These are phyloP conservation scores for Yueomyces sp. DNA, from an alignment of 805 yeast genomes.

Conservation along the genomic window DNA sequence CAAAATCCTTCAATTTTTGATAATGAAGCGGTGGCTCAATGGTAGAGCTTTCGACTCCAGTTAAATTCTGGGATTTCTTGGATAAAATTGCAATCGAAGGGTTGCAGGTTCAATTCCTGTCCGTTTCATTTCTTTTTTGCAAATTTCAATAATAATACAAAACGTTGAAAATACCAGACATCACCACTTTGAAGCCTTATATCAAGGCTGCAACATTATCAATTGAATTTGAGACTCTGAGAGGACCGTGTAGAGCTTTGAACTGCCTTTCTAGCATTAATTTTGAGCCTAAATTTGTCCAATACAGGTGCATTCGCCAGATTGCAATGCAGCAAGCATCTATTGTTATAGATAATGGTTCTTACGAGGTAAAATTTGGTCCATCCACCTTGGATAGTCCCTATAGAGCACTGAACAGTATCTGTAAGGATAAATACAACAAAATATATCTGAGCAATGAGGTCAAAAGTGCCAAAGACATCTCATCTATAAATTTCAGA, in stretches of 20 bases:
- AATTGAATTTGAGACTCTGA: too few species aligned
- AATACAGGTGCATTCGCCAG: not conserved
- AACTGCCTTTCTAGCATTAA: too few species aligned
- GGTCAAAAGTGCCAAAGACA: constrained; percentile 48
- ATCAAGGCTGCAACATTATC: too few species aligned
- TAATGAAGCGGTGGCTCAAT: constrained; percentile 7
- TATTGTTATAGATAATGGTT: constrained; percentile 80
- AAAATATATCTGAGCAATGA: constrained; percentile 62
- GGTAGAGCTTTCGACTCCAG: constrained; percentile 29
- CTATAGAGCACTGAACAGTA: constrained; percentile 46
- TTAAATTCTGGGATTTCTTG: constrained; percentile 13
- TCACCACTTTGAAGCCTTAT: too few species aligned
- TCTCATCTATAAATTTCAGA: constrained; percentile 56
- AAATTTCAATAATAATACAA: too few species aligned
- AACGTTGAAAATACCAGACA: too few species aligned
- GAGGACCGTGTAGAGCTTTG: too few species aligned
- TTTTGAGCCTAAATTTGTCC: too few species aligned
- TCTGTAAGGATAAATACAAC: constrained; percentile 67
- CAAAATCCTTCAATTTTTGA: not conserved
- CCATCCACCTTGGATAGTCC: constrained; percentile 30
- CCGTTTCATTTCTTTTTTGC: constrained; percentile 31
- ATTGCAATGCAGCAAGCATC: constrained; percentile 17
- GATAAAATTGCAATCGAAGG: constrained; percentile 37
- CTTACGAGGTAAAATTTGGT: constrained; percentile 67
- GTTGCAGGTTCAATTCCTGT: constrained; percentile 70